These are phyloP conservation scores for Heterobasidion irregulare DNA, from an alignment of 1,284 basidiomycete genomes.

Conservation along the genomic window DNA sequence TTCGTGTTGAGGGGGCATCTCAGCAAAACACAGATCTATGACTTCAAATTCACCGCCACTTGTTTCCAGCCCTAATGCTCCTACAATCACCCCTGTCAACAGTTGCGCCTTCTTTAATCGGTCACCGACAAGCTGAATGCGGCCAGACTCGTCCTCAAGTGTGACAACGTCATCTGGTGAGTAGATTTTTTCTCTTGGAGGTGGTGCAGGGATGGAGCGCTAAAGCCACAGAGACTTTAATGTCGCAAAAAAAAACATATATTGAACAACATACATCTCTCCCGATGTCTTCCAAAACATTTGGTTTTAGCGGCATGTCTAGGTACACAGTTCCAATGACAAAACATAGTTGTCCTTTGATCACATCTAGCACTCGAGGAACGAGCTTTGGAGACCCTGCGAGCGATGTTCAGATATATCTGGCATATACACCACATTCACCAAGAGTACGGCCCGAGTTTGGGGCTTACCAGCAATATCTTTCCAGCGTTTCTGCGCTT, in stretches of 20 bases:
- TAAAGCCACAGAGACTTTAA: conserved; percentile 22
- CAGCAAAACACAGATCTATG: conserved; percentile 83
- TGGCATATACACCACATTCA: neutral
- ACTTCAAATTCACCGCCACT: conserved; percentile 90
- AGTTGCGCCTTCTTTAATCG: conserved; percentile 45
- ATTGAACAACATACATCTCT: conserved; percentile 56
- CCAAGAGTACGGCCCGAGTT: neutral
- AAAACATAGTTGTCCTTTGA: conserved; percentile 81
- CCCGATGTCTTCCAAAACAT: conserved; percentile 91
- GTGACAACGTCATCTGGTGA: conserved; percentile 78
- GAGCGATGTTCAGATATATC: neutral
- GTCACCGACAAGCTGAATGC: conserved; percentile 83
- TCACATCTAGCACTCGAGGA: conserved; percentile 83
- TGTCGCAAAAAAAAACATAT: conserved; percentile 1
- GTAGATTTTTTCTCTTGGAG: conserved; percentile 65
- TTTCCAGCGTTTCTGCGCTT: conserved; percentile 63
- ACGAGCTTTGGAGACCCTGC: conserved; percentile 64
- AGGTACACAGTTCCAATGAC: conserved; percentile 94
- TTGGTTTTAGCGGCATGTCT: conserved; percentile 97
- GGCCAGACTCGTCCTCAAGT: conserved; percentile 93
- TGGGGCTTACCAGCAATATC: conserved; percentile 44
- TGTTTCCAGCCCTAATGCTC: conserved; percentile 86
- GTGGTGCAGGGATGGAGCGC: conserved; percentile 86
- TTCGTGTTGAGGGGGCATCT: conserved; percentile 58
- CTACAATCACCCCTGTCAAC: conserved; percentile 89